Conservation (phyloP, 306 rosid genomes). For the Medicago ruthenica region DNA sequence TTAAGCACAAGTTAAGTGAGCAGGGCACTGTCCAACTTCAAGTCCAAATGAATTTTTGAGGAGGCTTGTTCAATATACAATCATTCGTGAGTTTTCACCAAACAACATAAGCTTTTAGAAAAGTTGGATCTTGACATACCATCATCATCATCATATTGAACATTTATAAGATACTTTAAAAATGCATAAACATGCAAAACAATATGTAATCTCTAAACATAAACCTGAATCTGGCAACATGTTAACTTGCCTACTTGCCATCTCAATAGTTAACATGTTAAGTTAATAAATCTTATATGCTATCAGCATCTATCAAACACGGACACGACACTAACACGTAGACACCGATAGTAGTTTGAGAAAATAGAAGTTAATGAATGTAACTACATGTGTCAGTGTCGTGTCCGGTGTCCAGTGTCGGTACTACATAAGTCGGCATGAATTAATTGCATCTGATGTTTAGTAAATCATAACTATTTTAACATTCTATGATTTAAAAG, state of each 20-base stretch:
- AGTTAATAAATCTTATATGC: constrained; percentile 6
- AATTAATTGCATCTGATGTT: constrained; percentile 19
- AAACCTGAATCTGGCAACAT: background rate
- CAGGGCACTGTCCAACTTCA: too few species aligned
- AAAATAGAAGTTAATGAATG: background rate
- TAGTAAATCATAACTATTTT: constrained; percentile 22
- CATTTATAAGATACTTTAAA: background rate
- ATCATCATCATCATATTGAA: background rate
- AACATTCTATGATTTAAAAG: background rate
- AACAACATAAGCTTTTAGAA: background rate
- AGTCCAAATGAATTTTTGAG: too few species aligned
- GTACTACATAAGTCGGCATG: background rate
- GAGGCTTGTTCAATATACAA: too few species aligned
- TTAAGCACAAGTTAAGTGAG: background rate
- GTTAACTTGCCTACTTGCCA: constrained; percentile 13
- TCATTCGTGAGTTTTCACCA: background rate
- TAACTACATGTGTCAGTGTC: background rate
- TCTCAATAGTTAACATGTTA: background rate
- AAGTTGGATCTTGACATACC: background rate
- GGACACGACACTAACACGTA: background rate
- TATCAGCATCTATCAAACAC: background rate
- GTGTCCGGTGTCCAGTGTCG: background rate
- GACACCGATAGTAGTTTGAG: background rate
- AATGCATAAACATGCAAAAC: background rate
- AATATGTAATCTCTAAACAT: background rate